phyloP scores from a whole-genome alignment of 257 asterid genomes.

The Oldenlandia corymbosa region DNA sequence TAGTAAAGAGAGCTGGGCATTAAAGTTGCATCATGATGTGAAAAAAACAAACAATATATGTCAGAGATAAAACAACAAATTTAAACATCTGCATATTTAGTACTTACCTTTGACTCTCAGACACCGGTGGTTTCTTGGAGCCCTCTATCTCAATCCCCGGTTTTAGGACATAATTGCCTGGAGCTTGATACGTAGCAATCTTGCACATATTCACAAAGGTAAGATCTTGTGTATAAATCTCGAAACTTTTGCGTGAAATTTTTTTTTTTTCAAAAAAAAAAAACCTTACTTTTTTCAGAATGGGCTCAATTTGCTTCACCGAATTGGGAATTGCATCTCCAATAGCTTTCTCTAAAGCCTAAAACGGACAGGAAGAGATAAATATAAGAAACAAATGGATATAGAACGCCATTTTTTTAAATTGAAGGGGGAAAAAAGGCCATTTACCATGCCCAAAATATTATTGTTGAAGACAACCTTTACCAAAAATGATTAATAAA shows the following conservation, averaged over 20 bases:
- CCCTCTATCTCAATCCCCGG: constrained; percentile 56
- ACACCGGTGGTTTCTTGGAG: constrained; percentile 50
- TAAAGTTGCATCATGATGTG: not conserved
- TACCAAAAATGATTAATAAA: not conserved
- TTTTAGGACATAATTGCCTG: constrained; percentile 82
- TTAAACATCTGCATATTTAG: constrained; percentile 3
- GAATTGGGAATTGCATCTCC: constrained; percentile 72
- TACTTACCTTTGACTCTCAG: constrained; percentile 65
- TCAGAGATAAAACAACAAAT: not conserved
- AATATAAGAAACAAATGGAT: constrained; percentile 4
- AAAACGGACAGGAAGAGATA: constrained; percentile 16
- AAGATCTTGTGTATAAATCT: constrained; percentile 7
- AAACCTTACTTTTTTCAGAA: constrained; percentile 67
- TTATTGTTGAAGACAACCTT: not conserved
- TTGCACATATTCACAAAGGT: constrained; percentile 28
- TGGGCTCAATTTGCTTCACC: constrained; percentile 65
- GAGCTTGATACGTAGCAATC: constrained; percentile 73
- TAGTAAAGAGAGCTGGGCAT: not conserved
- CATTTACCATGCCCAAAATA: constrained; percentile 12
- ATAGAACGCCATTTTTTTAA: constrained; percentile 8
- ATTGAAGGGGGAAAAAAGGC: too few relatives aligned
- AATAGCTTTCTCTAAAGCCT: constrained; percentile 92
- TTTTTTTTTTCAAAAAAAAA: constrained; percentile 1
- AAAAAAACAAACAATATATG: not conserved
- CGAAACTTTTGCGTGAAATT: constrained; percentile 14